Percentiles rank a stretch among this genome's conserved stretches.
Evolutionary conservation across 2,329 filamentous ascomycete species (phyloP).

Genomic region (Colletotrichum shisoi): DNA sequence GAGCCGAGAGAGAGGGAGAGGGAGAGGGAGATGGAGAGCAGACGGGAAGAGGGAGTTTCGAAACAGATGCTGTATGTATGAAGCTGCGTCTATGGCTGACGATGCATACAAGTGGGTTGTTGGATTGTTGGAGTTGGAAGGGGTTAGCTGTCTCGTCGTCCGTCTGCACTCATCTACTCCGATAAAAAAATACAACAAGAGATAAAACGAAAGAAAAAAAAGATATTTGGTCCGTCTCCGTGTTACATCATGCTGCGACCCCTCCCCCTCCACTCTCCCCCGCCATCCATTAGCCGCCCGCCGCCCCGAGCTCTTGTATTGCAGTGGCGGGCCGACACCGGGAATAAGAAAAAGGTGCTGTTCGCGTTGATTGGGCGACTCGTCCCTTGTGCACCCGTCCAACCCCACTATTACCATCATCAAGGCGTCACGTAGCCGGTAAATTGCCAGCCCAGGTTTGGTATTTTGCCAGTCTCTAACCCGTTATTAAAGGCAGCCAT

Average conservation of each 20-base stretch:
- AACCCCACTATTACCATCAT: background rate
- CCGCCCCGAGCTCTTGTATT: conserved; percentile 26
- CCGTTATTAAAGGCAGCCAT: too few species aligned
- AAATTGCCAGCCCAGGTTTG: too few species aligned
- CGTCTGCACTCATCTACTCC: conserved; percentile 10
- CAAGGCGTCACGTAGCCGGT: background rate
- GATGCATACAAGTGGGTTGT: background rate
- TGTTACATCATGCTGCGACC: conserved; percentile 36
- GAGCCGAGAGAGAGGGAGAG: background rate
- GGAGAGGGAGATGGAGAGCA: background rate
- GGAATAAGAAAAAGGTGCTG: background rate
- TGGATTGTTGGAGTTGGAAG: background rate
- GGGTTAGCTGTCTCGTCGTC: conserved; percentile 1
- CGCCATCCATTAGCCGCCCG: conserved; percentile 14
- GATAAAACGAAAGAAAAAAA: conserved; percentile 22
- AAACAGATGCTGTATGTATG: too few species aligned
- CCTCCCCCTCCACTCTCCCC: conserved; percentile 33
- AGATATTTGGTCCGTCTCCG: conserved; percentile 19
- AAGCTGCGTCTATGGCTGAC: background rate
- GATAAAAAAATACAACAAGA: conserved; percentile 13
- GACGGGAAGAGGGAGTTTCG: too few species aligned
- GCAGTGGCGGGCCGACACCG: background rate
- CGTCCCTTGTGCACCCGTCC: background rate
- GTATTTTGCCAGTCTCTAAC: too few species aligned
- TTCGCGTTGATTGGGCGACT: background rate